Base-by-base conservation (phyloP, 2,329 filamentous ascomycete genomes). In the Ilyonectria sp. region DNA sequence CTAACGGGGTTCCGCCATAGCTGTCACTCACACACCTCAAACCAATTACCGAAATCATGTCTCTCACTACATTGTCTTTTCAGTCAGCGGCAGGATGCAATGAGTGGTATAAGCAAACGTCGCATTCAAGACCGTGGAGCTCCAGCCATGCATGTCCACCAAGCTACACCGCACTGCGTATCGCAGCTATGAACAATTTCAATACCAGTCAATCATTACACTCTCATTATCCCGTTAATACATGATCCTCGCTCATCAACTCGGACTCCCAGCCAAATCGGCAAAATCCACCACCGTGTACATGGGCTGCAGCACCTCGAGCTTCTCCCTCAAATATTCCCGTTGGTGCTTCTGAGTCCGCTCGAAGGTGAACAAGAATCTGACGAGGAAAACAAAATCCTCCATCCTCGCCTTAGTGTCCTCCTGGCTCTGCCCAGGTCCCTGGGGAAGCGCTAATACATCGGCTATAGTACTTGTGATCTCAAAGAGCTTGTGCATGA, bases 391-490 rank as follows among this genome's bases (percentile, higher is more conserved):
- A 8, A 86, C 73, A 66, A 88, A 87, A 69, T 89, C 87, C 60
- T 87, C 83, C 52, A 89, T 84, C 17, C 85, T 80, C 4, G 83
- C 79, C 6, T 80, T 79, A 2, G 83, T 84, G 33, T 86, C 85
- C 44, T 85, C 81, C 4, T 83, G 76, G 9, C 72, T 74, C 61
- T 78, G 57, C 26, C 70, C 68, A 0, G 83, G 82, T 0, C 81
- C 82, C 7, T 82, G 80, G 0, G 86, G 85, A 15, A 89, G 78
- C 50, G 86, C 85, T 23, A 89, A 81, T 2, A 90, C 87, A 69
- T 90, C 87, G 9, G 87, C 86, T 52, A 90, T 86, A 2, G 87
- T 89, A 73, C 87, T 88, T 0, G 87, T 86, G 67, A 90, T 87
- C 71, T 90, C 88, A 62, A 90, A 88, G 5, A 90, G 79, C 74